Evolutionary conservation across 179 eudicot species (phyloP).

Genomic region (Beta corolliflora): DNA sequence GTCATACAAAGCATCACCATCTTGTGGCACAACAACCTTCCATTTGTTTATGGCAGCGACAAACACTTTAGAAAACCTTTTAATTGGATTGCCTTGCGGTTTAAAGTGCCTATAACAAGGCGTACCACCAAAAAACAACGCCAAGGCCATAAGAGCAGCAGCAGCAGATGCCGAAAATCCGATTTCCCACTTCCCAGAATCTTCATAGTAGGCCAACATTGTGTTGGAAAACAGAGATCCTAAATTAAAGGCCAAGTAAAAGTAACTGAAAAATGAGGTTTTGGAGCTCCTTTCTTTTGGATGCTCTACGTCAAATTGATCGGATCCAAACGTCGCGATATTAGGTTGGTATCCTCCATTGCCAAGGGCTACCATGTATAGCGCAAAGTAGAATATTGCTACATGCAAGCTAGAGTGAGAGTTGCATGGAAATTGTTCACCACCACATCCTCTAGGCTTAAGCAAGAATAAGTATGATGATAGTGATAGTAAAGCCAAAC

Average conservation of each 20-base stretch:
- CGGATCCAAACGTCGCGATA: slow-evolving; percentile 52
- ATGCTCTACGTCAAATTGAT: slow-evolving; percentile 42
- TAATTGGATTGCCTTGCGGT: slow-evolving; percentile 37
- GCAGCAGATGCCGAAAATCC: slow-evolving; percentile 46
- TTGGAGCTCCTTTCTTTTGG: slow-evolving; percentile 40
- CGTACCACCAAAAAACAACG: slow-evolving; percentile 30
- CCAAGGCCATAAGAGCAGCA: slow-evolving; percentile 34
- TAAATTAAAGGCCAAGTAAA: slow-evolving; percentile 45
- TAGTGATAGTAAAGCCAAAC: slow-evolving; percentile 43
- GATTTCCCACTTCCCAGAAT: slow-evolving; percentile 42
- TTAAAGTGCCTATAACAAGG: slow-evolving; percentile 30
- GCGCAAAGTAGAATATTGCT: slow-evolving; percentile 40
- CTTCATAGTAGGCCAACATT: slow-evolving; percentile 45
- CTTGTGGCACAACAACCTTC: slow-evolving; percentile 2
- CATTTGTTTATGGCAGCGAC: slow-evolving; percentile 34
- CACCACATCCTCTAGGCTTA: slow-evolving; percentile 49
- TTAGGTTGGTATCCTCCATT: slow-evolving; percentile 56
- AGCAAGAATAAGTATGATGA: slow-evolving; percentile 43
- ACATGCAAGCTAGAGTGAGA: slow-evolving; percentile 29
- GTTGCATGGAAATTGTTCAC: slow-evolving; percentile 31
- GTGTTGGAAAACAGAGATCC: slow-evolving; percentile 53
- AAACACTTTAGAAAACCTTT: slow-evolving; percentile 28
- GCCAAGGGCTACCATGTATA: slow-evolving; percentile 53
- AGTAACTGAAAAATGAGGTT: slow-evolving; percentile 46
- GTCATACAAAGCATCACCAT: slow-evolving; percentile 28